Evolutionary conservation across 2,329 filamentous ascomycete species (phyloP).

Genomic region (Tricladium varicosporioides): DNA sequence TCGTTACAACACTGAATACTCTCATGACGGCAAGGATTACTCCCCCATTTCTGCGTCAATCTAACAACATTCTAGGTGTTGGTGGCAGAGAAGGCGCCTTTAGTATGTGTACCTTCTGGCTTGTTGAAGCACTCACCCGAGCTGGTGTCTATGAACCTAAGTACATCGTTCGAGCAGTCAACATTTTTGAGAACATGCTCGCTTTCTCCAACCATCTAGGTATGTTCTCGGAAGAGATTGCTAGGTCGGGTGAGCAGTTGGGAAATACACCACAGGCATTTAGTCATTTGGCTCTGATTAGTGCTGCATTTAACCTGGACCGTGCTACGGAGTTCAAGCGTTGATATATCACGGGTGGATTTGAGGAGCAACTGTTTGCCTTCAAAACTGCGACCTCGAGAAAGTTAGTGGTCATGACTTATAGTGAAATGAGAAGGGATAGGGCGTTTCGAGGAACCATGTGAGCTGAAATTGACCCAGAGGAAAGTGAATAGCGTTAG

Average conservation of each 20-base stretch:
- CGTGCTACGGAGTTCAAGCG: constrained; percentile 38
- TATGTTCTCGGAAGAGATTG: constrained; percentile 80
- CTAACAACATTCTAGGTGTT: constrained; percentile 51
- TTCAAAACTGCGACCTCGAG: too few relatives aligned
- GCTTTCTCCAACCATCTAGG: constrained; percentile 72
- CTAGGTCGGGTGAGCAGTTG: constrained; percentile 70
- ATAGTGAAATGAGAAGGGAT: too few relatives aligned
- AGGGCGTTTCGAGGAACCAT: too few relatives aligned
- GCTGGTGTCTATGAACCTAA: constrained; percentile 64
- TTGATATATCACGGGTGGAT: too few relatives aligned
- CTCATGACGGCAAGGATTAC: constrained; percentile 58
- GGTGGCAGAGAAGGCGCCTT: constrained; percentile 75
- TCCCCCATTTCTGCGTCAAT: background rate
- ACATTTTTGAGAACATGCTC: constrained; percentile 75
- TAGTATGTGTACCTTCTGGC: constrained; percentile 81
- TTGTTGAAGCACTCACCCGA: constrained; percentile 73
- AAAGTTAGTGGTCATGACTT: too few relatives aligned
- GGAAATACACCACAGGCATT: constrained; percentile 81
- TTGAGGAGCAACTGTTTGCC: too few relatives aligned
- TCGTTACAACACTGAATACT: constrained; percentile 67
- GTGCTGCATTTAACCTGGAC: constrained; percentile 74
- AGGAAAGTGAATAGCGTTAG: too few relatives aligned
- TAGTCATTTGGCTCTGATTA: constrained; percentile 72
- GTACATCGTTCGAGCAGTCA: constrained; percentile 60
- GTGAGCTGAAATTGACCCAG: too few relatives aligned